These are phyloP conservation scores for Circinella umbellata DNA, from an alignment of 371 early-diverging fungal species.

Conservation along the genomic window DNA sequence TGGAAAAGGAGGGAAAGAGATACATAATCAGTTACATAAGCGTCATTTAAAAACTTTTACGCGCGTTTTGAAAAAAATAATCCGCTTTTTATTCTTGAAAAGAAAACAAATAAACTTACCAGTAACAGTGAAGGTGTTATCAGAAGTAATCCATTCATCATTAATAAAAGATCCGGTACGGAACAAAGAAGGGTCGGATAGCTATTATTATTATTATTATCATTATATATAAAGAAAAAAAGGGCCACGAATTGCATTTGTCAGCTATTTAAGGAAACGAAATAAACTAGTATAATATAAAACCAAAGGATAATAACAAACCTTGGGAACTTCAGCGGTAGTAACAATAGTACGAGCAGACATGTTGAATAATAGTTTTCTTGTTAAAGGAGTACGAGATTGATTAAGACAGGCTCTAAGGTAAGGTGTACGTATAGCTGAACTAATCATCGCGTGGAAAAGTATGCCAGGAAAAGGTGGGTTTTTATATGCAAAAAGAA, in stretches of 20 bases:
- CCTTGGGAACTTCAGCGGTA: conserved; percentile 38
- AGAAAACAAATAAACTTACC: conserved; percentile 28
- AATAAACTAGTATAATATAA: no score
- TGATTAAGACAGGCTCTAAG: conserved; percentile 39
- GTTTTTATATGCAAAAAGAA: conserved; percentile 14
- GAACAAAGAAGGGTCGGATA: conserved; percentile 58
- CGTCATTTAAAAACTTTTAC: neutral
- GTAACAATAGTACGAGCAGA: conserved; percentile 25
- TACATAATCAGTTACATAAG: neutral
- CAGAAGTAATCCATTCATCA: conserved; percentile 57
- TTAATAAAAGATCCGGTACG: conserved; percentile 57
- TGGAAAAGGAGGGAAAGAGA: neutral
- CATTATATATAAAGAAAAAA: neutral
- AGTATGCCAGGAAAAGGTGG: neutral
- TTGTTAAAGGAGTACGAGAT: conserved; percentile 12
- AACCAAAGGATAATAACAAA: conserved; percentile 7
- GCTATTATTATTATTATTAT: conserved; percentile 28
- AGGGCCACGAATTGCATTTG: neutral
- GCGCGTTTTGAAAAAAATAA: neutral
- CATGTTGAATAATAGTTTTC: conserved; percentile 8
- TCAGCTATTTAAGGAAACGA: neutral
- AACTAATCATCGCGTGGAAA: conserved; percentile 14
- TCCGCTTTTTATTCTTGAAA: no score
- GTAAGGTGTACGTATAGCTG: conserved; percentile 28
- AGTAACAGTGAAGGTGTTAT: conserved; percentile 50